These are phyloP conservation scores for Bombardia bombarda DNA, from an alignment of 495 filamentous ascomycete genomes.

Conservation along the genomic window DNA sequence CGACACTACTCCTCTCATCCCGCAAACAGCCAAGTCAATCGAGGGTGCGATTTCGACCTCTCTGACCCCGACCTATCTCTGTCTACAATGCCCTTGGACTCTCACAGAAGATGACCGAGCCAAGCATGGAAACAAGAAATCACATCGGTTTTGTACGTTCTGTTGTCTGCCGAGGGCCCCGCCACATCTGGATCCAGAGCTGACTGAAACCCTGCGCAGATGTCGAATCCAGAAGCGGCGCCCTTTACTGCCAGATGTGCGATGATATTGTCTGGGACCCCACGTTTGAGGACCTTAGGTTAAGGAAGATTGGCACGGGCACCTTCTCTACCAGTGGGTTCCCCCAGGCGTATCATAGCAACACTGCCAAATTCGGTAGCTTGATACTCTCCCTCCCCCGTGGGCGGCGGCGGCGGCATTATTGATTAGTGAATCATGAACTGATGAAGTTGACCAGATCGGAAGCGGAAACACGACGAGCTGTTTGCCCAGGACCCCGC, in stretches of 20 bases:
- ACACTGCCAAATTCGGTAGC: neutral
- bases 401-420: too few species aligned
- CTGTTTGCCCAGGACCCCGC: conserved; percentile 40
- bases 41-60: conserved; percentile 38
- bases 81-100: conserved; percentile 58
- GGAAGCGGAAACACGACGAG: conserved; percentile 56
- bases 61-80: conserved; percentile 57
- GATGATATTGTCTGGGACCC: conserved; percentile 84
- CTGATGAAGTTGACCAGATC: conserved; percentile 14
- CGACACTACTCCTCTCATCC: conserved; percentile 37
- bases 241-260: conserved; percentile 76
- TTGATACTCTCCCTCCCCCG: too few species aligned
- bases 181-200: too few species aligned
- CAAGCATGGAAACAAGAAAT: conserved; percentile 49
- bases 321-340: conserved; percentile 35
- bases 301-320: conserved; percentile 48
- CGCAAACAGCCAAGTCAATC: conserved; percentile 40
- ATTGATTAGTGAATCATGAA: neutral
- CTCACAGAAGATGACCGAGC: conserved; percentile 47
- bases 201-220: conserved; percentile 40
- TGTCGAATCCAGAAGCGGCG: conserved; percentile 71
- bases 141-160: conserved; percentile 59
- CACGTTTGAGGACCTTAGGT: conserved; percentile 62
- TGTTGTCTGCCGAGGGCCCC: neutral
- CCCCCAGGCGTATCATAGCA: neutral